Evolutionary conservation across 345 rosid genomes (phyloP).

Genomic region (Hypericum perforatum): DNA sequence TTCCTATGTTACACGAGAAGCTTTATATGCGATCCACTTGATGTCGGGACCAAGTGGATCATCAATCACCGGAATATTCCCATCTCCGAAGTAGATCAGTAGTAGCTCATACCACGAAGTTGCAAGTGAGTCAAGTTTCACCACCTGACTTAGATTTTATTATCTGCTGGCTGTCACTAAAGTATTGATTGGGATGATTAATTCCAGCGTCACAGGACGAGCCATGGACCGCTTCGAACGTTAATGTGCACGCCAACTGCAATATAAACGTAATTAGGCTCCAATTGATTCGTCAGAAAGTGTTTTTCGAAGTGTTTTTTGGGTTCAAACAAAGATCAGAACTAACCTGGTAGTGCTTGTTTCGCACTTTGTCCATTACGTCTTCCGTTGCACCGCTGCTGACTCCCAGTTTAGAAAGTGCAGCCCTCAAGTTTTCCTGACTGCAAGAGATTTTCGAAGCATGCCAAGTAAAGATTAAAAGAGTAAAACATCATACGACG

Average conservation of each 20-base stretch:
- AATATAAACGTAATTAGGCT: slow-evolving; percentile 6
- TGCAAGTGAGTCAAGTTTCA: not conserved
- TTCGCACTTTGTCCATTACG: slow-evolving; percentile 66
- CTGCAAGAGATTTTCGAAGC: slow-evolving; percentile 19
- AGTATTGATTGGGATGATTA: slow-evolving; percentile 91
- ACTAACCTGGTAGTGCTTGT: slow-evolving; percentile 76
- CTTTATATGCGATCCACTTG: too few species aligned
- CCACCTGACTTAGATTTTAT: slow-evolving; percentile 49
- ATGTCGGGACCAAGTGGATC: too few species aligned
- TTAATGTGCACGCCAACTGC: slow-evolving; percentile 88
- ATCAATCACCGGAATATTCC: too few species aligned
- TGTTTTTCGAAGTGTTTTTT: too few species aligned
- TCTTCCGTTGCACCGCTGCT: slow-evolving; percentile 54
- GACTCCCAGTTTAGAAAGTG: slow-evolving; percentile 72
- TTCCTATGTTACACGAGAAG: too few species aligned
- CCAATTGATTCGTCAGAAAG: too few species aligned
- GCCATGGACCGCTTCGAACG: slow-evolving; percentile 72
- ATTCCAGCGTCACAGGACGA: slow-evolving; percentile 65
- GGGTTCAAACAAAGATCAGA: slow-evolving; percentile 1
- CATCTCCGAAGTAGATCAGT: too few species aligned
- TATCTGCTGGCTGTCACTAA: slow-evolving; percentile 67
- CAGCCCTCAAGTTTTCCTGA: slow-evolving; percentile 81
- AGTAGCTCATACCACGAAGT: too few species aligned
- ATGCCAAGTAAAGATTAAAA: too few species aligned
- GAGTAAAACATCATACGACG: too few species aligned